These are phyloP conservation scores for Penstemon barbatus DNA, from an alignment of 257 asterid species.

Conservation along the genomic window DNA sequence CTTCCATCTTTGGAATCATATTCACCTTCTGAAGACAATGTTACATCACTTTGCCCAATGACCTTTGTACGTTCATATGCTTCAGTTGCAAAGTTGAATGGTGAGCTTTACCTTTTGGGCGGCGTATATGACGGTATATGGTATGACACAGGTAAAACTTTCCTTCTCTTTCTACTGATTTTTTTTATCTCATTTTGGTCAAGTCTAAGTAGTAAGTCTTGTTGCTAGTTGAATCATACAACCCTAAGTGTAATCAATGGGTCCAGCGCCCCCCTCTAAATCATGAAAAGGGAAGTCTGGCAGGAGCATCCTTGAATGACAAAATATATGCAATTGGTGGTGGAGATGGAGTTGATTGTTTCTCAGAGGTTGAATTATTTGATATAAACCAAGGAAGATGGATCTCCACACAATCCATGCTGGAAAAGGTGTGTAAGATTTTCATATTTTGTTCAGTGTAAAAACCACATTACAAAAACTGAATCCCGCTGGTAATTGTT, in stretches of 20 bases:
- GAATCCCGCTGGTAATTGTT: not conserved
- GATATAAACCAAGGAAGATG: slow-evolving; percentile 55
- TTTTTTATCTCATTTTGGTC: slow-evolving; percentile 16
- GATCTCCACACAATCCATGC: slow-evolving; percentile 55
- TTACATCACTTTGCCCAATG: slow-evolving; percentile 46
- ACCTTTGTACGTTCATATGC: slow-evolving; percentile 43
- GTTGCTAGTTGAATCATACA: slow-evolving; percentile 68
- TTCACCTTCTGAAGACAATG: slow-evolving; percentile 42
- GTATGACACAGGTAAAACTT: slow-evolving; percentile 60
- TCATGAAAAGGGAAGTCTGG: slow-evolving; percentile 50
- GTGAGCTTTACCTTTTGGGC: slow-evolving; percentile 59
- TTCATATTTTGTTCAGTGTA: not conserved
- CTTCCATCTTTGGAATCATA: slow-evolving; percentile 40
- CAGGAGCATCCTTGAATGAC: slow-evolving; percentile 48
- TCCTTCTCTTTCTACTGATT: not conserved
- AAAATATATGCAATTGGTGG: slow-evolving; percentile 69
- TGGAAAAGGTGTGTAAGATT: slow-evolving; percentile 51
- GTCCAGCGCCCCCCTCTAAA: slow-evolving; percentile 47
- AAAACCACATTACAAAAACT: not conserved
- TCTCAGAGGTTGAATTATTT: slow-evolving; percentile 68
- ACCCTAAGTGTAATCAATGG: slow-evolving; percentile 53
- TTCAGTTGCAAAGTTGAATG: slow-evolving; percentile 49
- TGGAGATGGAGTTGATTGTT: slow-evolving; percentile 53
- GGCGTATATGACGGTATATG: slow-evolving; percentile 44
- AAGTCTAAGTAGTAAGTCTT: slow-evolving; percentile 20